Conservation (phyloP, 2,329 filamentous ascomycete genomes). For the Colletotrichum neosansevieriae region DNA sequence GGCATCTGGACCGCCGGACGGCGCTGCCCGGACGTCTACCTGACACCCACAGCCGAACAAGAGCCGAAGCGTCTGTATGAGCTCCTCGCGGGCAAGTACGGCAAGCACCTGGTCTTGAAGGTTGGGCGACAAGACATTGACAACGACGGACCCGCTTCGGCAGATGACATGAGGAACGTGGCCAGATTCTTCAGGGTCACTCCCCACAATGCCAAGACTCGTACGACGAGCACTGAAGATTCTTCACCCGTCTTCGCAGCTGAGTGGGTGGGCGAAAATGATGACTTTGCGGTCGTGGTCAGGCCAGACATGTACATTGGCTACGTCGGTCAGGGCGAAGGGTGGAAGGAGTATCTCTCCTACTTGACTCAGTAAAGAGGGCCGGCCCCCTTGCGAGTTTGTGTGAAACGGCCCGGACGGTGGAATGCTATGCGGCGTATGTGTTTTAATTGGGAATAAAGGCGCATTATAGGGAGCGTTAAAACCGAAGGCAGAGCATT, state of each 20-base stretch:
- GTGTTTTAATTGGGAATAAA: not conserved
- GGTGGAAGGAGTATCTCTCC: conserved; percentile 47
- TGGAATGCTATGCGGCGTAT: no score
- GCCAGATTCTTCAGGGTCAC: conserved; percentile 34
- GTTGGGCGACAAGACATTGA: conserved; percentile 36
- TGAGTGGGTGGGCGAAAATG: conserved; percentile 46
- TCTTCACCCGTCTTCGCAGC: conserved; percentile 45
- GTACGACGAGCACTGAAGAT: conserved; percentile 17
- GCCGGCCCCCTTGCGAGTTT: not conserved
- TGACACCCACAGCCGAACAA: conserved; percentile 38
- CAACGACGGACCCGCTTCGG: conserved; percentile 6
- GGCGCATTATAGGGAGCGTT: not conserved
- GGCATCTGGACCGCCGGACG: conserved; percentile 54
- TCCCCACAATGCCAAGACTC: conserved; percentile 16
- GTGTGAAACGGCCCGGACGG: not conserved
- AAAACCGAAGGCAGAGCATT: not conserved
- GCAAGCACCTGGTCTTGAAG: conserved; percentile 48
- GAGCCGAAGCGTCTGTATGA: conserved; percentile 49
- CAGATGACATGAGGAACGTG: conserved; percentile 12
- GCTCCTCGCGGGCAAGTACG: conserved; percentile 45
- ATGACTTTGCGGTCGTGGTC: conserved; percentile 50
- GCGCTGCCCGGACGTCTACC: conserved; percentile 52
- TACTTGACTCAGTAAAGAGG: conserved; percentile 31
- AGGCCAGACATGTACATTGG: conserved; percentile 57
- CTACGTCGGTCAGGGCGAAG: conserved; percentile 46